Percentiles rank a stretch among this genome's conserved stretches.
Conservation (phyloP, 257 asterid species). For the Solanum chiquidenum region DNA sequence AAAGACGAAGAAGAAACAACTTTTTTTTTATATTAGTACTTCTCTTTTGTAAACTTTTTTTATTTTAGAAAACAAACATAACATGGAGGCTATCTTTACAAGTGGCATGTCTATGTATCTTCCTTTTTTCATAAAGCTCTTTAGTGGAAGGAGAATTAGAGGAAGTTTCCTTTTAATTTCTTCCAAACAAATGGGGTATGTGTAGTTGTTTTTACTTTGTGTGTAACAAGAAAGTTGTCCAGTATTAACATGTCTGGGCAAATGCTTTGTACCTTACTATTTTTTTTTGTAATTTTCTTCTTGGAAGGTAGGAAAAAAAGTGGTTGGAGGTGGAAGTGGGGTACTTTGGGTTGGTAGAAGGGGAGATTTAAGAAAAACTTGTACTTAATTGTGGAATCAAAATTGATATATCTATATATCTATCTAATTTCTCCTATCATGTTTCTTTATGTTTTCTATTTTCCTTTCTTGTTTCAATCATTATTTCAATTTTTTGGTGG, state of each 20-base stretch:
- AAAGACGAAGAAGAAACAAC: not conserved
- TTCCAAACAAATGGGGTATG: not conserved
- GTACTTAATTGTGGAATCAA: not conserved
- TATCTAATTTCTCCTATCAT: not conserved
- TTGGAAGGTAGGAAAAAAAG: not conserved
- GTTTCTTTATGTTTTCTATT: not conserved
- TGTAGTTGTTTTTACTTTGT: not conserved
- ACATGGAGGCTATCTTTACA: not conserved
- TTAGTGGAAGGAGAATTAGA: not conserved
- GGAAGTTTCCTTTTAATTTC: not conserved
- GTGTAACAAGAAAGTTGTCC: slow-evolving; percentile 2
- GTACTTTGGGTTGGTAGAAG: not conserved
- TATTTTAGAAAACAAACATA: not conserved
- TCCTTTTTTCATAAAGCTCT: not conserved
- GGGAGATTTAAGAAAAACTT: not conserved
- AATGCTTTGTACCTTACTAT: not conserved
- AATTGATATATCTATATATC: not conserved
- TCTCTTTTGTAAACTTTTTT: not conserved
- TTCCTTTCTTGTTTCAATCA: not conserved
- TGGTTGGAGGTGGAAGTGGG: not conserved
- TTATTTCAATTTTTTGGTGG: not conserved
- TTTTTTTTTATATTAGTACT: not conserved
- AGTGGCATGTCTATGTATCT: not conserved
- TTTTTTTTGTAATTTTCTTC: not conserved
- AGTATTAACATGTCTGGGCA: not conserved